Evolutionary conservation across 2,329 filamentous ascomycete species (phyloP), one percentile per base, ranked within the genome.

Genomic region (Neonectria magnoliae): DNA sequence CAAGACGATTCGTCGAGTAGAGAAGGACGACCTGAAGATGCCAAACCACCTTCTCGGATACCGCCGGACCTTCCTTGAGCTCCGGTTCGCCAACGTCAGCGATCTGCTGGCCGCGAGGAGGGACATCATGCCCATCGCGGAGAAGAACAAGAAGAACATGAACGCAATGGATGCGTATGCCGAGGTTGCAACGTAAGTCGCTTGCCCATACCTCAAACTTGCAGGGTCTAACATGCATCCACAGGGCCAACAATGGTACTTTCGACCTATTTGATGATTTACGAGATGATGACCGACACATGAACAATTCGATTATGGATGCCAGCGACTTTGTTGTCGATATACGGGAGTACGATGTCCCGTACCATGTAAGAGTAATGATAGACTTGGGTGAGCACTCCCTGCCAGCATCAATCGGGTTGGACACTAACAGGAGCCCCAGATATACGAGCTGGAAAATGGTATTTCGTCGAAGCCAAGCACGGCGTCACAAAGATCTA

Each of bases 321-420:
- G 94, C 95, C 64, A 97, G 94, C 85, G 95, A 98, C 85, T 98
- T 91, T 80, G 94, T 99, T 86, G 88, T 98, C 82, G 97, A 99
- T 87, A 97, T 99, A 79, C 90, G 96, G 85, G 96, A 99, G 84
- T 99, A 97, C 81, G 96, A 99, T 81, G 97, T 99, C 75, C 97
- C 96, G 70, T 99, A 99, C 84, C 96, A 99, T 84, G 96, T 99
- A 77, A 90, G 96, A 87, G 95, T 99, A 82, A 93, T 97, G 81
- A 99, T 99, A 82, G 96, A 99, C 82, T 88, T 93, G 85, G 87
- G 92, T 93, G 70, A 66, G 77, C 69, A 9, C n/a, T 22, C 27
- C 22, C n/a, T 27, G 13, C 38, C 10, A 47, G 8, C 20, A 44
- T 18, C 9, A 22, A 45, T 22, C 16, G 16, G 41, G 27, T 31